These are phyloP conservation scores for Fraxinus albicans DNA, from an alignment of 305 asterid genomes.

Conservation along the genomic window DNA sequence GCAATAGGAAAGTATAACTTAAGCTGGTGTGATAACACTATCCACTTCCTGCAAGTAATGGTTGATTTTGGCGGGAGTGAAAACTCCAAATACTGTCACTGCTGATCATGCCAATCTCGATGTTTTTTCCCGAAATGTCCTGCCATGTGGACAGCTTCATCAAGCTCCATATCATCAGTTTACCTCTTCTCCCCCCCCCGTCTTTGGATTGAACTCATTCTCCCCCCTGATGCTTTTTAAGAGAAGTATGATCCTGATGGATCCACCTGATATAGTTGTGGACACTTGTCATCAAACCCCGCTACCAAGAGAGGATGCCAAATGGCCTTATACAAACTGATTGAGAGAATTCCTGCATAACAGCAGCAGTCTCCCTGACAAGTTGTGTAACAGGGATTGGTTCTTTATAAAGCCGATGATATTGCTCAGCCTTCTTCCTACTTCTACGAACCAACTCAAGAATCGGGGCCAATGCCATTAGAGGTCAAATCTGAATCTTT, in stretches of 20 bases:
- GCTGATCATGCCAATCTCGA: slow-evolving; percentile 88
- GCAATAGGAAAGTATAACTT: background rate
- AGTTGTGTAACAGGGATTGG: background rate
- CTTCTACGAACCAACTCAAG: slow-evolving; percentile 95
- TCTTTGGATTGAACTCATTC: slow-evolving; percentile 85
- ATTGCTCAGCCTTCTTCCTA: slow-evolving; percentile 96
- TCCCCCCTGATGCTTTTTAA: slow-evolving; percentile 99
- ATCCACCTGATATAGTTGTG: slow-evolving; percentile 52
- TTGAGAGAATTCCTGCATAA: background rate
- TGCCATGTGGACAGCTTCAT: slow-evolving; percentile 97
- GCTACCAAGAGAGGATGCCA: background rate
- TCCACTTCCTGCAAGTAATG: slow-evolving; percentile 57
- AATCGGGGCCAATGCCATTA: slow-evolving; percentile 99
- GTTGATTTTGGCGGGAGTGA: slow-evolving; percentile 47
- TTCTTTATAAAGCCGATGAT: slow-evolving; percentile 73
- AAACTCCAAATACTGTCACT: slow-evolving; percentile 64
- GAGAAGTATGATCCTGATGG: slow-evolving; percentile 97
- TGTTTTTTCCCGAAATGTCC: slow-evolving; percentile 87
- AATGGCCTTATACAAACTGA: background rate
- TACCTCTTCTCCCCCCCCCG: slow-evolving; percentile 37
- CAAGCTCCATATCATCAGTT: slow-evolving; percentile 91
- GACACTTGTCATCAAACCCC: background rate
- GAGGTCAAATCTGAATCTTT: slow-evolving; percentile 83
- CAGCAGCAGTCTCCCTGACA: background rate
- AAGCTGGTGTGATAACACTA: slow-evolving; percentile 19